These are phyloP conservation scores for Cucumis hystrix DNA, from an alignment of 306 rosid genomes.

Conservation along the genomic window DNA sequence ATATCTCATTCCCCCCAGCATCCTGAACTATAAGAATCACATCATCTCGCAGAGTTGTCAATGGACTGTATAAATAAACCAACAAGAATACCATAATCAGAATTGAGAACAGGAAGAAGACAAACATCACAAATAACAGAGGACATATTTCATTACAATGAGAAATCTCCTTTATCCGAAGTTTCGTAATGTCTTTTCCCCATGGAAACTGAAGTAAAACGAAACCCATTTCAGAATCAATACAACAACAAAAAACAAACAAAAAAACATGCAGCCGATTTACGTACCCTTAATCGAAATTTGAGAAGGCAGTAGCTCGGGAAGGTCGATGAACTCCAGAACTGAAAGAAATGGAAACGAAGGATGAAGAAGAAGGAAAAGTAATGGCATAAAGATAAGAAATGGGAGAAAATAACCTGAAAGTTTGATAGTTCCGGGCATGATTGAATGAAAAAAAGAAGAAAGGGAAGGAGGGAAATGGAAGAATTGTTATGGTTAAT, in stretches of 20 bases:
- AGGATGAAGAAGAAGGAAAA: constrained; percentile 9
- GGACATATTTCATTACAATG: constrained; percentile 43
- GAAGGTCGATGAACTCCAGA: constrained; percentile 53
- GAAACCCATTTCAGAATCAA: background rate
- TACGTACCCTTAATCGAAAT: constrained; percentile 48
- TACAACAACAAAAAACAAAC: background rate
- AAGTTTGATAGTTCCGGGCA: constrained; percentile 87
- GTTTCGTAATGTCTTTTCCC: constrained; percentile 56
- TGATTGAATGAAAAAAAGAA: constrained; percentile 19
- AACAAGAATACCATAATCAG: background rate
- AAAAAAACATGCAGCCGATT: background rate
- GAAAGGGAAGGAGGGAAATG: background rate
- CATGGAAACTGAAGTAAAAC: constrained; percentile 60
- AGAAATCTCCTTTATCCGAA: constrained; percentile 55
- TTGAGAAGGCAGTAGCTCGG: constrained; percentile 33
- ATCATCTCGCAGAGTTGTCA: constrained; percentile 63
- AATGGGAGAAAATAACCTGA: constrained; percentile 42
- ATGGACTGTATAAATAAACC: constrained; percentile 37
- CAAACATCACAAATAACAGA: constrained; percentile 1
- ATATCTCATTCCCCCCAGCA: constrained; percentile 52
- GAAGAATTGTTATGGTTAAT: background rate
- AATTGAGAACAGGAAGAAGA: background rate
- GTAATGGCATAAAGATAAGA: constrained; percentile 7
- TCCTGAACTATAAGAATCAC: constrained; percentile 50
- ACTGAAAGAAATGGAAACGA: constrained; percentile 24